These are phyloP conservation scores for Macrolepiota albuminosa DNA, from an alignment of 768 basidiomycete genomes.

Conservation along the genomic window DNA sequence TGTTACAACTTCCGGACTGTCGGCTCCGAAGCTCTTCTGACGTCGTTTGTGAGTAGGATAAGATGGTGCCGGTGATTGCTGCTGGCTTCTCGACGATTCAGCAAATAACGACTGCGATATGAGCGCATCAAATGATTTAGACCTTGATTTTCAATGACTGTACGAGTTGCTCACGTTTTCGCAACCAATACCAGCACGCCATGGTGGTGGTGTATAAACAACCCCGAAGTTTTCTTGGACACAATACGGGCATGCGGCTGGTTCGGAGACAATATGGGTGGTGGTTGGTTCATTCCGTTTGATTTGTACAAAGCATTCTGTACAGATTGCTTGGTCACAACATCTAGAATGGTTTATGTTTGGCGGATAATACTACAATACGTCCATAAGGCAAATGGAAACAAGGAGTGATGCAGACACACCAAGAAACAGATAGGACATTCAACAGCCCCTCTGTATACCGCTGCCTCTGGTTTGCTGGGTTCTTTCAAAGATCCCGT, in stretches of 20 bases:
- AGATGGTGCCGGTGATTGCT: slow-evolving; percentile 32
- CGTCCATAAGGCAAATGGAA: slow-evolving; percentile 20
- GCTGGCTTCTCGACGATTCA: slow-evolving; percentile 48
- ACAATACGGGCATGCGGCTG: slow-evolving; percentile 96
- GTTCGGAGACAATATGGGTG: slow-evolving; percentile 94
- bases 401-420: slow-evolving; percentile 31
- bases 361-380: slow-evolving; percentile 84
- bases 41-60: slow-evolving; percentile 61
- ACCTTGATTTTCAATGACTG: not conserved
- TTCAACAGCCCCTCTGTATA: slow-evolving; percentile 84
- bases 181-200: slow-evolving; percentile 76
- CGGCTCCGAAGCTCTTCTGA: slow-evolving; percentile 84
- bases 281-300: slow-evolving; percentile 93
- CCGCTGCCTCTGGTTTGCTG: slow-evolving; percentile 66
- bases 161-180: slow-evolving; percentile 57
- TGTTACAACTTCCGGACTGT: slow-evolving; percentile 87
- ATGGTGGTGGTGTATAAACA: slow-evolving; percentile 76
- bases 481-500: slow-evolving; percentile 59
- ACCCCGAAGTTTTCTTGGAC: slow-evolving; percentile 97
- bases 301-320: slow-evolving; percentile 99
- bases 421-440: slow-evolving; percentile 99
- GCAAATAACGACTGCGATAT: slow-evolving; percentile 34
- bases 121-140: not conserved
- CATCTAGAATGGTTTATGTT: slow-evolving; percentile 98
- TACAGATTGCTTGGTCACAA: slow-evolving; percentile 98